phyloP scores from a whole-genome alignment of 306 rosid genomes.

The Fragaria nilgerrensis region DNA sequence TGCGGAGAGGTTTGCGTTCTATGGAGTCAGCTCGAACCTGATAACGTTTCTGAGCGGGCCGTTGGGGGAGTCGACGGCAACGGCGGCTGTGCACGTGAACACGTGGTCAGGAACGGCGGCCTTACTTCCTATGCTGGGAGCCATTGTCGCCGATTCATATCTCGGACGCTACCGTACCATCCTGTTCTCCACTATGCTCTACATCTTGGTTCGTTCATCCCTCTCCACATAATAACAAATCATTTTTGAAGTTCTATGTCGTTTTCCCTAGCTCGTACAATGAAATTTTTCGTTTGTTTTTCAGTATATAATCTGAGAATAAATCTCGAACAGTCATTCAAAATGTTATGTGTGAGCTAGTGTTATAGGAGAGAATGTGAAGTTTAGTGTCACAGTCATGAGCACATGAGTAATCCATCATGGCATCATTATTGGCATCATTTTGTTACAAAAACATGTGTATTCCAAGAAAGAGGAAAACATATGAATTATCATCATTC shows the following conservation, averaged over 20 bases:
- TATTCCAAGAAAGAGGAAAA: background rate
- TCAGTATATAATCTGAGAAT: background rate
- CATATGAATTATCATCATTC: background rate
- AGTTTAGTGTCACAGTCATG: background rate
- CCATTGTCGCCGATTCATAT: slow-evolving; percentile 42
- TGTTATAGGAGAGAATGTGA: background rate
- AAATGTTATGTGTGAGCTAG: background rate
- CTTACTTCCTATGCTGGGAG: slow-evolving; percentile 42
- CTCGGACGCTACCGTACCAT: slow-evolving; percentile 46
- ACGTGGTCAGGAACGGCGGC: slow-evolving; percentile 38
- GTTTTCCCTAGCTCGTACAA: background rate
- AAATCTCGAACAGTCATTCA: background rate
- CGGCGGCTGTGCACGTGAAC: slow-evolving; percentile 38
- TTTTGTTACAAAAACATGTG: too few relatives aligned
- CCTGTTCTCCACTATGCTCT: slow-evolving; percentile 29
- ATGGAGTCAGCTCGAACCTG: slow-evolving; percentile 36
- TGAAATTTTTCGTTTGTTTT: too few relatives aligned
- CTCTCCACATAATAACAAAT: background rate
- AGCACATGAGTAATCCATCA: background rate
- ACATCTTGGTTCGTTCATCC: slow-evolving; percentile 34
- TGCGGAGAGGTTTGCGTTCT: slow-evolving; percentile 50
- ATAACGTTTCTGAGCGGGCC: slow-evolving; percentile 38
- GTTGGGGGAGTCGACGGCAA: slow-evolving; percentile 42
- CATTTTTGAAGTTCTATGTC: background rate
- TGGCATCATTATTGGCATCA: background rate